phyloP scores from a whole-genome alignment of 306 rosid species.

The Quercus bicolor region DNA sequence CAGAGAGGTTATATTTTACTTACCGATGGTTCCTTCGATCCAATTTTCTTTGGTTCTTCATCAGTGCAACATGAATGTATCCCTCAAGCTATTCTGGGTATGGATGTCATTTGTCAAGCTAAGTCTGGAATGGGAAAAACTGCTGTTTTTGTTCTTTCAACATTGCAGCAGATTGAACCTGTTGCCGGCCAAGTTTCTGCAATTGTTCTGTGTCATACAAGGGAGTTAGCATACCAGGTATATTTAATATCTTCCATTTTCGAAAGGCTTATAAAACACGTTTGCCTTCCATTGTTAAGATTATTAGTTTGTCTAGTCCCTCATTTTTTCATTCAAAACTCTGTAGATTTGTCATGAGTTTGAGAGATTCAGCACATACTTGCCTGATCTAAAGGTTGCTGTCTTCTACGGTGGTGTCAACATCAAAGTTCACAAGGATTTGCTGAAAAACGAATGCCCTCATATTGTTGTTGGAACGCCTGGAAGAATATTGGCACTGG shows the following conservation, averaged over 20 bases:
- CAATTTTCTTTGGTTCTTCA: slow-evolving; percentile 79
- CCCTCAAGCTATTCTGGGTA: slow-evolving; percentile 98
- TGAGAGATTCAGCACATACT: slow-evolving; percentile 92
- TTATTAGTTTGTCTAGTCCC: neutral
- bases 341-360: slow-evolving; percentile 94
- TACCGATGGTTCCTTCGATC: slow-evolving; percentile 64
- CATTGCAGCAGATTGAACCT: slow-evolving; percentile 97
- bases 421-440: slow-evolving; percentile 88
- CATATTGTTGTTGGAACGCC: slow-evolving; percentile 99
- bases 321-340: neutral
- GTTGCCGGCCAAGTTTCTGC: slow-evolving; percentile 97
- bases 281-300: neutral
- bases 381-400: slow-evolving; percentile 94
- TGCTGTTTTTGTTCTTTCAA: slow-evolving; percentile 94
- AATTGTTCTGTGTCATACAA: slow-evolving; percentile 87
- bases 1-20: slow-evolving; percentile 71
- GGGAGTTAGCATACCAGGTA: slow-evolving; percentile 98
- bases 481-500: slow-evolving; percentile 81
- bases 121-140: slow-evolving; percentile 99
- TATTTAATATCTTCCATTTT: neutral
- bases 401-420: slow-evolving; percentile 98
- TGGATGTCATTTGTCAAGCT: slow-evolving; percentile 99
- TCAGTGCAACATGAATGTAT: slow-evolving; percentile 99
- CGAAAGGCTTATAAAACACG: neutral
- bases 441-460: slow-evolving; percentile 91